phyloP scores from a whole-genome alignment of 1,284 basidiomycete genomes.

The Thecaphora frezii region DNA sequence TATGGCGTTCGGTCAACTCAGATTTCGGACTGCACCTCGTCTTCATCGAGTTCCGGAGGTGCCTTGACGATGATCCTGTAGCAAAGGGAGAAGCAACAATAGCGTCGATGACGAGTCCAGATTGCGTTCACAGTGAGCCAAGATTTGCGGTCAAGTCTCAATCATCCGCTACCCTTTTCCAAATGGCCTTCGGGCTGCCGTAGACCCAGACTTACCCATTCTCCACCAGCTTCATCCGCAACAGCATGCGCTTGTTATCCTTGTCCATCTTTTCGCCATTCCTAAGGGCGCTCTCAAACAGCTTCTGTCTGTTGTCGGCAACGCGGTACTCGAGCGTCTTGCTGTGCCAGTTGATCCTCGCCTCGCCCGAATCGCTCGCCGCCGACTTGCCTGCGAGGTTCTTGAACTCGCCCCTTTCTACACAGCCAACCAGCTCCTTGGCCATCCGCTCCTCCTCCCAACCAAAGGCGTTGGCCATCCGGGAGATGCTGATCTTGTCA shows the following conservation, averaged over 20 bases:
- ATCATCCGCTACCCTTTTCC: too few relatives aligned
- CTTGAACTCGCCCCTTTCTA: slow-evolving; percentile 73
- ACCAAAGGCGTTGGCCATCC: slow-evolving; percentile 80
- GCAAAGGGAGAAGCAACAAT: not conserved
- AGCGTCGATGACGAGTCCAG: too few relatives aligned
- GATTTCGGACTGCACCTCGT: not conserved
- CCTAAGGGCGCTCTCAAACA: slow-evolving; percentile 74
- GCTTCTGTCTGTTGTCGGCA: slow-evolving; percentile 71
- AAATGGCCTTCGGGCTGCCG: too few relatives aligned
- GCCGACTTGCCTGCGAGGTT: slow-evolving; percentile 74
- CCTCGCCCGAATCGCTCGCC: slow-evolving; percentile 74
- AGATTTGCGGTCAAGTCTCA: not conserved
- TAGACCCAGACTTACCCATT: slow-evolving; percentile 36
- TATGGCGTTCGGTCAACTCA: too few relatives aligned
- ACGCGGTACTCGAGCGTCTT: slow-evolving; percentile 74
- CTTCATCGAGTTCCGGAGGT: not conserved
- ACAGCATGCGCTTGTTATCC: slow-evolving; percentile 72
- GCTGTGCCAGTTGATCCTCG: slow-evolving; percentile 65
- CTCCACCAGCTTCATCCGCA: slow-evolving; percentile 72
- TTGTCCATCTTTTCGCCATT: slow-evolving; percentile 71
- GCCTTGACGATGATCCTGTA: not conserved
- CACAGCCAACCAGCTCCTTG: slow-evolving; percentile 71
- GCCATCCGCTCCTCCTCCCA: slow-evolving; percentile 73
- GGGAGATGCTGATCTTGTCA: slow-evolving; percentile 72
- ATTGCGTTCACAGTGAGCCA: too few relatives aligned